A percentile compares a stretch with the other conserved stretches of the same genome.
Conservation (phyloP, 2,329 filamentous ascomycete species). For the Pseudocercospora vitis region DNA sequence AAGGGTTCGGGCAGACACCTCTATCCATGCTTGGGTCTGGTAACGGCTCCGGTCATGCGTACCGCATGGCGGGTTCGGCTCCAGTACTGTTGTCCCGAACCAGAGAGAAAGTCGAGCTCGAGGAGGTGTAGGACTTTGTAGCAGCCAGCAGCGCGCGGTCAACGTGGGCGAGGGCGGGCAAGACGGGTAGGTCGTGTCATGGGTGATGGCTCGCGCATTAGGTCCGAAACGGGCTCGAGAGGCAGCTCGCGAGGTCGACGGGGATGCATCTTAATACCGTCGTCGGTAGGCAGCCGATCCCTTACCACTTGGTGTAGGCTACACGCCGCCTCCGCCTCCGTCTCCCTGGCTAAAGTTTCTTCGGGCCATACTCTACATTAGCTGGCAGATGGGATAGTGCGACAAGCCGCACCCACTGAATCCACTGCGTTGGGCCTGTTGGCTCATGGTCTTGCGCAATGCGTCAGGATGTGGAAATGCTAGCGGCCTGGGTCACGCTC, state of each 20-base stretch:
- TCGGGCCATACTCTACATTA: background rate
- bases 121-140: conserved; percentile 8
- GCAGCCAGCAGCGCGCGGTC: background rate
- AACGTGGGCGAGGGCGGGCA: background rate
- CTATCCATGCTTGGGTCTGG: conserved; percentile 17
- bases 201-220: conserved; percentile 16
- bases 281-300: conserved; percentile 5
- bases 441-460: conserved; percentile 13
- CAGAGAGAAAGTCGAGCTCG: conserved; percentile 7
- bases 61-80: conserved; percentile 1
- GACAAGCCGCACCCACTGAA: conserved; percentile 7
- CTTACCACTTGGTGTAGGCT: conserved; percentile 1
- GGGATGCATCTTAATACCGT: conserved; percentile 15
- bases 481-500: background rate
- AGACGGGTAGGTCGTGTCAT: background rate
- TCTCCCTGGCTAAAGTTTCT: conserved; percentile 6
- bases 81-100: background rate
- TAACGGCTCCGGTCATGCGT: conserved; percentile 6
- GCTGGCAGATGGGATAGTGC: conserved; percentile 4
- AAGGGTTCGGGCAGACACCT: conserved; percentile 18
- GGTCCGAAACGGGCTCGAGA: conserved; percentile 11
- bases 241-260: conserved; percentile 3
- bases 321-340: conserved; percentile 15
- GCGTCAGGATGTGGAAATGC: background rate
- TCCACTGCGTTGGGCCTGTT: conserved; percentile 7